Conservation (phyloP, 495 filamentous ascomycete species). For the Bombardia bombarda region DNA sequence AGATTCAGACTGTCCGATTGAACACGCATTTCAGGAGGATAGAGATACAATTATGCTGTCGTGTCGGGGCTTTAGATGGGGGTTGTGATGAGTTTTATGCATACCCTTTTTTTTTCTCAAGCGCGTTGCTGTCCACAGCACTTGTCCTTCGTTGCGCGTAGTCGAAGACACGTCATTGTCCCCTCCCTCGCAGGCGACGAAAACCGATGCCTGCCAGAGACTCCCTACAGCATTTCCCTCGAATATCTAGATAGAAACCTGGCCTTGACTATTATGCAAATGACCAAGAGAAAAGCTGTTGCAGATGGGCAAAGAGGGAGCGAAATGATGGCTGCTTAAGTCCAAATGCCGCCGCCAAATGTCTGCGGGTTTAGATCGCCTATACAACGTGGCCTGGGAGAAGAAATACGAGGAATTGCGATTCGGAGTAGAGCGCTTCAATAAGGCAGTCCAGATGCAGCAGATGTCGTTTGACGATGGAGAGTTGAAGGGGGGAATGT, state of each 20-base stretch:
- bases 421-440: too few species aligned
- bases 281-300: conserved; percentile 12
- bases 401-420: too few species aligned
- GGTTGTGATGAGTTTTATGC: conserved; percentile 18
- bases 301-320: conserved; percentile 8
- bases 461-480: conserved; percentile 3
- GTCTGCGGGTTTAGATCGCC: conserved; percentile 7
- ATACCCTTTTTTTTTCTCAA: conserved; percentile 20
- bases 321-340: conserved; percentile 7
- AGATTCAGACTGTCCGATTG: conserved; percentile 14
- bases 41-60: conserved; percentile 16
- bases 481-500: conserved; percentile 6
- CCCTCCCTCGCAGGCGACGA: conserved; percentile 10
- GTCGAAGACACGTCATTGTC: conserved; percentile 19
- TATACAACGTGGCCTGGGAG: conserved; percentile 10
- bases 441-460: conserved; percentile 4
- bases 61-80: conserved; percentile 10
- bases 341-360: conserved; percentile 3
- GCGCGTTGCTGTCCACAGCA: conserved; percentile 8
- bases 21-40: conserved; percentile 20
- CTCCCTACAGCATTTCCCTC: conserved; percentile 19
- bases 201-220: conserved; percentile 8
- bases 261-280: conserved; percentile 11
- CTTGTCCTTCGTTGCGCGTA: conserved; percentile 11
- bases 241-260: conserved; percentile 15